Conservation (phyloP, 2,329 filamentous ascomycete genomes). For the Claviceps fusiformis region DNA sequence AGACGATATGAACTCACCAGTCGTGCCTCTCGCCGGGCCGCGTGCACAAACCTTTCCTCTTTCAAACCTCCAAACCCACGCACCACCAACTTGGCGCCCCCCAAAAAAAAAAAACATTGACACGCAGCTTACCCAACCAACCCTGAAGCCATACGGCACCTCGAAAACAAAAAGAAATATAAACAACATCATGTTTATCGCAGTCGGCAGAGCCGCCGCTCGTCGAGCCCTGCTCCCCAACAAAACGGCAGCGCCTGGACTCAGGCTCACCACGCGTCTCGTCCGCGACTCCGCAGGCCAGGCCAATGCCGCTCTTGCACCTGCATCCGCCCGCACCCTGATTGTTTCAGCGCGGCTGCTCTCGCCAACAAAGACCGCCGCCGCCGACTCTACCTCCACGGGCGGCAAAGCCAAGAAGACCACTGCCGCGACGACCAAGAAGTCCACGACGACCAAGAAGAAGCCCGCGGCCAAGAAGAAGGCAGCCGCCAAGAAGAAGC, state of each 20-base stretch:
- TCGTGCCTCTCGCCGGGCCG: background rate
- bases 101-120: background rate
- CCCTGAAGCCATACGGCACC: background rate
- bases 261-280: conserved; percentile 7
- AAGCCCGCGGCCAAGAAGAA: conserved; percentile 11
- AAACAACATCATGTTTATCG: conserved; percentile 26
- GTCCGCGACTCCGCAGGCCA: background rate
- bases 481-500: conserved; percentile 19
- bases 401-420: conserved; percentile 11
- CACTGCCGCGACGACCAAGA: no score
- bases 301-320: conserved; percentile 4
- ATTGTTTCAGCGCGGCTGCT: conserved; percentile 17
- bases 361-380: conserved; percentile 9
- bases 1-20: background rate
- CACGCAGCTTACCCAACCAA: background rate
- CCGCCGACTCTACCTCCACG: conserved; percentile 1
- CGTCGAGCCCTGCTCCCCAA: conserved; percentile 18
- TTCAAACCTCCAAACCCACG: background rate
- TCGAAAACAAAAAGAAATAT: background rate
- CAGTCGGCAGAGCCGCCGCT: conserved; percentile 25
- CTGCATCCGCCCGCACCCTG: conserved; percentile 9
- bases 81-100: background rate
- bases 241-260: conserved; percentile 9
- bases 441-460: conserved; percentile 13
- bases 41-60: background rate